A percentile compares a stretch with the other conserved stretches of the same genome.
phyloP scores from a whole-genome alignment of 768 basidiomycete species.

The Boletus speciosus region DNA sequence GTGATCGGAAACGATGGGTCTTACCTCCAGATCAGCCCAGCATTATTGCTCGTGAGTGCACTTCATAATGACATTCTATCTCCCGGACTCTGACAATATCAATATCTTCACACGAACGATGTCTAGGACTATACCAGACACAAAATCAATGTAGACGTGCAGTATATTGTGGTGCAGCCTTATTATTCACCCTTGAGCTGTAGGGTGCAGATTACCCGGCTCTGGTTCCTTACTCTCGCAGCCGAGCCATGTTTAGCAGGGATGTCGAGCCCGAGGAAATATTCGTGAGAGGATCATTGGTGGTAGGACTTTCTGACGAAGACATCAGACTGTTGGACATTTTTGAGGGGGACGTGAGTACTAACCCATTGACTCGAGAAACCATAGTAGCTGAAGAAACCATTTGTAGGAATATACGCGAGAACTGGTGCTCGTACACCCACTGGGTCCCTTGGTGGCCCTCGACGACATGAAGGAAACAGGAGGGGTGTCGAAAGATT shows the following conservation, averaged over 20 bases:
- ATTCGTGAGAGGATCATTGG: conserved; percentile 75
- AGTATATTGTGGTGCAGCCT: neutral
- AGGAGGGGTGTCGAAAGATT: conserved; percentile 38
- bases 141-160: conserved; percentile 54
- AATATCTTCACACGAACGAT: neutral
- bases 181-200: conserved; percentile 5
- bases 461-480: conserved; percentile 23
- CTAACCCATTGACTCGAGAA: neutral
- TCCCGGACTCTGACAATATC: neutral
- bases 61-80: neutral
- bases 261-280: conserved; percentile 59
- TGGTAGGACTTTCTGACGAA: conserved; percentile 58
- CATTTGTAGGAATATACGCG: conserved; percentile 67
- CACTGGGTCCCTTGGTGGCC: conserved; percentile 44
- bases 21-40: conserved; percentile 66
- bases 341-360: conserved; percentile 77
- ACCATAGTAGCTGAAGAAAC: neutral
- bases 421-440: conserved; percentile 49
- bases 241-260: conserved; percentile 43
- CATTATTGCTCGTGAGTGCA: conserved; percentile 61
- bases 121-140: conserved; percentile 76
- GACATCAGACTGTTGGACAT: conserved; percentile 72
- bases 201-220: conserved; percentile 82
- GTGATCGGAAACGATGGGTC: conserved; percentile 70
- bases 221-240: conserved; percentile 57